Evolutionary conservation across 192 early-diverging fungal species (phyloP), one percentile per base, ranked within the genome.

Genomic region (Coemansia sp.): DNA sequence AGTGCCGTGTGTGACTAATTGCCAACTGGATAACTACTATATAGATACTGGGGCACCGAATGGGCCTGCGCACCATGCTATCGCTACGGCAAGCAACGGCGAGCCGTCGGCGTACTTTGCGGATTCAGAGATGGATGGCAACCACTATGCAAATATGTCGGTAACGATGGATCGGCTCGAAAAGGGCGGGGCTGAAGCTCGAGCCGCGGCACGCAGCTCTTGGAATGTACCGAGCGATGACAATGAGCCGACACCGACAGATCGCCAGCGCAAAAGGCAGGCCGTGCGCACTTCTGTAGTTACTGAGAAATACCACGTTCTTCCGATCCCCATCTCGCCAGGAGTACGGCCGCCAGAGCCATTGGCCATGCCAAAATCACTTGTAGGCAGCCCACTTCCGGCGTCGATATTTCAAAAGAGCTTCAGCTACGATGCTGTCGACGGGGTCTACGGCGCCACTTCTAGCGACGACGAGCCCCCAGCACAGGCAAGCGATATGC

Each of bases 141-240:
- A 46, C 29, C 62, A 76, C 75, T 53, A 41, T 41, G 52, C 64
- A 36, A 52, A 38, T 10, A 63, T 24, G 16, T 20, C 58, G 11
- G 40, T 40, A 11, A 40, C 44, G 22, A 43, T 43, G 55, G 50
- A 70, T 18, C 29, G 40, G 8, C 12, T 10, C 11, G 61, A 52
- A 22, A 64, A 34, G 10, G n/a, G 39, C 22, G 27, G 13, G 8
- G 41, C 64, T 24, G 62, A 33, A 0, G 49, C 22, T 33, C 52
- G 61, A 33, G 67, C 44, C n/a, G 71, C 68, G 9, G 69, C 72
- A 3, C 62, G 65, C 4, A 67, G 65, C 39, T 83, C 81, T 13
- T 83, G 81, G 81, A 75, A 78, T 55, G 10, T 55, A 29, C 61
- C 70, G 18, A 79, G 76, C 53, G 81, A 79, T 47, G 76, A 53